These are phyloP conservation scores for Giardia muris DNA, from an alignment of 208 protist species.

Conservation along the genomic window DNA sequence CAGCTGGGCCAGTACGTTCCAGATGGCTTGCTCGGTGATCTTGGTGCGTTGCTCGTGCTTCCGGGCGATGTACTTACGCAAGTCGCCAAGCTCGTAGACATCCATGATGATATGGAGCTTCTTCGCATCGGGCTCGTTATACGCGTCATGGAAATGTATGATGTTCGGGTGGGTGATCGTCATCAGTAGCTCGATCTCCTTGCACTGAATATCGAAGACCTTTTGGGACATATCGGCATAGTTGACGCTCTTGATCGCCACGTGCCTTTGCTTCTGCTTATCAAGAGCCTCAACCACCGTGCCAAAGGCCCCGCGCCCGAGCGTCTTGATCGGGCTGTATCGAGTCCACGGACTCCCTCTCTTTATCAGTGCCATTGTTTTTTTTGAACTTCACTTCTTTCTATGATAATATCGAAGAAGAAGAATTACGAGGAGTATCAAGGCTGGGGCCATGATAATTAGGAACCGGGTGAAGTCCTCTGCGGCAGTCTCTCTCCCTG, in stretches of 20 bases:
- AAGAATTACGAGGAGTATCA: too few species aligned
- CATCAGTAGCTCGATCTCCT: slow-evolving; percentile 50
- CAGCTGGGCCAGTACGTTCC: slow-evolving; percentile 35
- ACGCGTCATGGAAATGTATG: slow-evolving; percentile 31
- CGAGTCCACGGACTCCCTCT: too few species aligned
- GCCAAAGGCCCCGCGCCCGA: slow-evolving; percentile 28
- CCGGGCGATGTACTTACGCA: slow-evolving; percentile 29
- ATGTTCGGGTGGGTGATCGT: neutral
- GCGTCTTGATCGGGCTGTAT: neutral
- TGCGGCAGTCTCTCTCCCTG: too few species aligned
- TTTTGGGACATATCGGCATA: slow-evolving; percentile 61
- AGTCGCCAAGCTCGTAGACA: slow-evolving; percentile 37
- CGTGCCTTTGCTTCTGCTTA: slow-evolving; percentile 18
- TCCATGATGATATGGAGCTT: slow-evolving; percentile 45
- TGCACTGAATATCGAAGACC: slow-evolving; percentile 61
- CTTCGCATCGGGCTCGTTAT: slow-evolving; percentile 25
- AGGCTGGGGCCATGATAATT: too few species aligned
- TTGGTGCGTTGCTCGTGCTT: neutral
- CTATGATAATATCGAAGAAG: too few species aligned
- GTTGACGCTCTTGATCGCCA: slow-evolving; percentile 37
- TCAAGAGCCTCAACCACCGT: slow-evolving; percentile 6
- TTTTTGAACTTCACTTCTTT: too few species aligned
- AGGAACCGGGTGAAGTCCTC: too few species aligned
- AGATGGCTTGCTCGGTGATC: slow-evolving; percentile 25
- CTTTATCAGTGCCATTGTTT: too few species aligned